Evolutionary conservation across 2,329 filamentous ascomycete species (phyloP), one percentile per base, ranked within the genome.

Genomic region (Aplosporella prunicola): DNA sequence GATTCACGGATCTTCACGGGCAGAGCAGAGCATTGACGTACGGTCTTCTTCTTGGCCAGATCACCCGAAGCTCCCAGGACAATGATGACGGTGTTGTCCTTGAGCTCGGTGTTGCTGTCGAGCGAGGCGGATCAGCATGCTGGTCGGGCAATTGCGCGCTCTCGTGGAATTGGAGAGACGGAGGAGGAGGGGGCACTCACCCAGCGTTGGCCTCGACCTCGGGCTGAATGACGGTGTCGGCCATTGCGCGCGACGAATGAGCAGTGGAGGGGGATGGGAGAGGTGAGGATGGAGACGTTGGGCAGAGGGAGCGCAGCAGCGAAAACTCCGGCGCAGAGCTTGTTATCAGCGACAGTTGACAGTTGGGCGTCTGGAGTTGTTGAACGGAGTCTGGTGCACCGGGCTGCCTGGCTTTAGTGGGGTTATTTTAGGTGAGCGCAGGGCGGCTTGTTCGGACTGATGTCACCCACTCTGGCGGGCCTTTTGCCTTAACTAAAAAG

Each of bases 31-130:
- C 16, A 20, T 15, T 24, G 45, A 61, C 78, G 61, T 67, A 93
- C 87, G 30, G 91, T 98, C 80, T 98, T 98, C 81, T 98, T 98
- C 76, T 98, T 98, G 35, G 91, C 91, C 50, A 98, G 70, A 72
- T 98, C 91, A 56, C 91, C 91, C 36, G 91, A 98, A 48, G 91
- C 91, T 56, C 91, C 91, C 50, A 98, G 80, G 54, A 98, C 91
- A 55, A 98, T 76, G 56, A 98, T 93, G 59, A 88, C 77, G 48
- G 91, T 98, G 74, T 98, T 93, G 59, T 96, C 86, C 74, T 95
- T 98, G 58, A 98, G 80, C 77, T 98, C 91, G 66, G 93, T 74
- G 56, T 77, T 79, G 59, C 86, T 93, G 62, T 50, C 22, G 32
- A 27, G 33, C 27, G 32, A 20, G 30, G 28, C 28, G 20, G 14